A percentile compares a stretch with the other conserved stretches of the same genome.
Evolutionary conservation across 306 rosid genomes (phyloP).

Genomic region (Quercus aquifolioides): DNA sequence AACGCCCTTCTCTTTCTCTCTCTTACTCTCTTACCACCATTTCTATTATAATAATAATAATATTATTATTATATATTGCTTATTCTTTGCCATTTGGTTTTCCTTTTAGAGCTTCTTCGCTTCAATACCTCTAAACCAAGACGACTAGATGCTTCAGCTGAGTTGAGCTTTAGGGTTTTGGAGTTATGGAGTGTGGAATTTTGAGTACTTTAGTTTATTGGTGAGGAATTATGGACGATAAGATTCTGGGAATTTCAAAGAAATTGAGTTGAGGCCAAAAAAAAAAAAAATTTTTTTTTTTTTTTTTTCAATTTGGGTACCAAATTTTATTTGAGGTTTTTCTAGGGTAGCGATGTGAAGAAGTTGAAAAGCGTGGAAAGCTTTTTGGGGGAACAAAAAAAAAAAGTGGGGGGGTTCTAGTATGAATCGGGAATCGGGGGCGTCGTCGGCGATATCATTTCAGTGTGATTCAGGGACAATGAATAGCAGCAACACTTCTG

Average conservation of each 20-base stretch:
- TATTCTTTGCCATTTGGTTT: conserved; percentile 27
- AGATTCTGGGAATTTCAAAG: no score
- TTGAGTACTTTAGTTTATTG: no score
- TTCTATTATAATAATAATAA: conserved; percentile 47
- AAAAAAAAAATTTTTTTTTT: no score
- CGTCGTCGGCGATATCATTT: conserved; percentile 52
- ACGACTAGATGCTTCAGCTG: no score
- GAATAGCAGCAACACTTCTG: conserved; percentile 48
- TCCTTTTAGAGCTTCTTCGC: conserved; percentile 2
- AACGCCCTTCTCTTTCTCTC: conserved; percentile 19
- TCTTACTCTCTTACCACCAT: conserved; percentile 28
- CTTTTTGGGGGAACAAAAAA: background rate
- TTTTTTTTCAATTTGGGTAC: background rate
- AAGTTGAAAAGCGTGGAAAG: background rate
- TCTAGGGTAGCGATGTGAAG: background rate
- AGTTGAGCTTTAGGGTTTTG: no score
- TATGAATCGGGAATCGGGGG: conserved; percentile 50
- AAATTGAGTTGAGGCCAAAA: background rate
- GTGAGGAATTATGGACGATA: no score
- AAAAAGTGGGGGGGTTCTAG: conserved; percentile 22
- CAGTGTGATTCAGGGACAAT: conserved; percentile 60
- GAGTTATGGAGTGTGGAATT: no score
- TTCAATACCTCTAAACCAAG: no score
- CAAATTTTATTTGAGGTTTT: background rate
- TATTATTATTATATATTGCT: background rate